Conservation (phyloP, 352 stramenopile genomes). For the Phytophthora sojae region DNA sequence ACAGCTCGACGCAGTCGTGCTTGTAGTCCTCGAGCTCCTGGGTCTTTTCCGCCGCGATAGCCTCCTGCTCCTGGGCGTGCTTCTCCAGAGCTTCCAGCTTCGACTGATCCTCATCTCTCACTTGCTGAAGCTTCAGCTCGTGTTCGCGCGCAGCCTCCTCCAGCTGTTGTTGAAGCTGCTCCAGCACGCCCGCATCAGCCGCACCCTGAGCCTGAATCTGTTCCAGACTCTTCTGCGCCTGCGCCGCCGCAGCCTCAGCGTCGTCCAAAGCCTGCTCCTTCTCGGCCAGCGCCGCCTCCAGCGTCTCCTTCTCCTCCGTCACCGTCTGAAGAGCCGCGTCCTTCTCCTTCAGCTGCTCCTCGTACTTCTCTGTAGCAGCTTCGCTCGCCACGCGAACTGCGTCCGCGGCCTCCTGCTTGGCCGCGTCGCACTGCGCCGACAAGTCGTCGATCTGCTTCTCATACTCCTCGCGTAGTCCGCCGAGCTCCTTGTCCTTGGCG, state of each 20-base stretch:
- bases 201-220: conserved; percentile 38
- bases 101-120: conserved; percentile 24
- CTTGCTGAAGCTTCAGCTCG: conserved; percentile 34
- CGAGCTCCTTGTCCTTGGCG: conserved; percentile 50
- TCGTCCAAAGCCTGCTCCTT: conserved; percentile 41
- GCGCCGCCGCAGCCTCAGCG: conserved; percentile 11
- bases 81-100: conserved; percentile 29
- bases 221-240: conserved; percentile 35
- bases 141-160: conserved; percentile 19
- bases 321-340: conserved; percentile 24
- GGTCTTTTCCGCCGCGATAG: conserved; percentile 41
- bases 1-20: conserved; percentile 81
- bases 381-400: conserved; percentile 40
- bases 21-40: conserved; percentile 82
- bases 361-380: conserved; percentile 36
- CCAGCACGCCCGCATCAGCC: conserved; percentile 21
- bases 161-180: conserved; percentile 31
- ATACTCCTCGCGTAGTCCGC: conserved; percentile 43
- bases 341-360: conserved; percentile 50
- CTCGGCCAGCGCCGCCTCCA: conserved; percentile 44
- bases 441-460: conserved; percentile 49
- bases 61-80: conserved; percentile 36
- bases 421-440: conserved; percentile 40
- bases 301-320: conserved; percentile 23
- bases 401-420: conserved; percentile 45